Base-by-base conservation (phyloP, 306 rosid species). In the Lablab purpureus region DNA sequence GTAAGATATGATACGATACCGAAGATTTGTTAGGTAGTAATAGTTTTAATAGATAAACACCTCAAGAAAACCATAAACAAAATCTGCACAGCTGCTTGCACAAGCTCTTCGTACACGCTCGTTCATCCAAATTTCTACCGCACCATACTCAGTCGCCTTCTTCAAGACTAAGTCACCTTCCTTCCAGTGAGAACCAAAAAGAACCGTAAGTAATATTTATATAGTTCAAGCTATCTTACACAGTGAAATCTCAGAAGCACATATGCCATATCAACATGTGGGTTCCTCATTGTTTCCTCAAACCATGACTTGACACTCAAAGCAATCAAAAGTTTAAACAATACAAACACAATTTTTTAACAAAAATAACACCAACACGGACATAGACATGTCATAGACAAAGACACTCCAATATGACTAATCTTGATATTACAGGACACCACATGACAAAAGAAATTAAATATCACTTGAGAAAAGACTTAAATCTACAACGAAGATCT, bases 91-190 rank as follows among this genome's bases (percentile, higher is more conserved):
- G 85, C 97, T 92, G 78, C 56, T 95, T 55, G 92, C 92, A 81
- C 99, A 95, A 78, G 97, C 97, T 87, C 99, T 87, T 21, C 97
- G 89, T n/a, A 87, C 99, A 13, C 97, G 88, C 86, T 95, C 99
- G 5, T 95, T 95, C 99, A 95, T 95, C 99, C 99, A 95, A 86
- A 95, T 95, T 83, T 92, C 97, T 4, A 95, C 99, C 9, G 99
- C 99, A 12, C 97, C 97, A 80, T 91, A 92, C 77, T 94, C 97
- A 18, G 97, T 92, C 2, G 99, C 99, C 82, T 91, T 92, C 82
- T 94, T 94, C 92, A 94, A 78, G 72, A 92, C 99, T 62, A 94
- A 82, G 87, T 89, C 99, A 74, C 96, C 97, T 84, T 91, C 95
- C 87, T 94, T 94, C 89, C 85, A 65, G 14, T 72, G 76, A 77